Base-by-base conservation (phyloP, 2,329 filamentous ascomycete species). In the Rhynchosporium agropyri region DNA sequence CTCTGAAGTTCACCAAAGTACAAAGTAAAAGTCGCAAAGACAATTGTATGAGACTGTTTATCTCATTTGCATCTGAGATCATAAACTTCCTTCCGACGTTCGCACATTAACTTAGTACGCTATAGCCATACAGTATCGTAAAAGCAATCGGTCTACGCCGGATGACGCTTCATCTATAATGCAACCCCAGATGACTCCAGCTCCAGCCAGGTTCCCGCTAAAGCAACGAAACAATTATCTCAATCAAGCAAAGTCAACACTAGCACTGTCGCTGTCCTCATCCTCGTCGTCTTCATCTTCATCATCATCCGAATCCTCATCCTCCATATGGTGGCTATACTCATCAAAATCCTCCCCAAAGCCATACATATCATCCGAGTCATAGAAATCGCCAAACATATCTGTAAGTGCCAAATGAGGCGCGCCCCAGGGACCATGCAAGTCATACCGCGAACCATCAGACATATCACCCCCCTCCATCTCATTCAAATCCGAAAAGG, bases 391-490 rank as follows among this genome's bases (percentile, higher is more conserved):
- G 20, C 31, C 55, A 33, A 45, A 45, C 31, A 48, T 29, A 12
- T 26, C 20, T 2, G 26, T 28, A n/a, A 29, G 26, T 13, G 13
- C 33, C 50, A 53, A 29, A 56, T 36, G 53, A 33, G 40, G 53
- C 4, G 20, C 36, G n/a, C 38, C 53, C 53, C 53, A 56, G 3
- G 20, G 38, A 31, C 53, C 53, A 33, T 56, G 43, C 38, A 31
- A n/a, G 28, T 31, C 43, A 15, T 38, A 53, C 20, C 6, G 26
- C 38, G 58, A 51, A 6, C 61, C 51, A 42, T 36, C 42, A 40
- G 58, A 46, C 28, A 43, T n/a, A 40, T 40, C 63, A 26, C 60
- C 58, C 38, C 54, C 59, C 1, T 31, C 26, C 29, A 60, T 56
- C 7, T 56, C 46, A 46, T 59, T 58, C 15, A 59, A 48, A 33